phyloP scores from a whole-genome alignment of 805 yeast genomes.

The Starmerella ratchasimensis region DNA sequence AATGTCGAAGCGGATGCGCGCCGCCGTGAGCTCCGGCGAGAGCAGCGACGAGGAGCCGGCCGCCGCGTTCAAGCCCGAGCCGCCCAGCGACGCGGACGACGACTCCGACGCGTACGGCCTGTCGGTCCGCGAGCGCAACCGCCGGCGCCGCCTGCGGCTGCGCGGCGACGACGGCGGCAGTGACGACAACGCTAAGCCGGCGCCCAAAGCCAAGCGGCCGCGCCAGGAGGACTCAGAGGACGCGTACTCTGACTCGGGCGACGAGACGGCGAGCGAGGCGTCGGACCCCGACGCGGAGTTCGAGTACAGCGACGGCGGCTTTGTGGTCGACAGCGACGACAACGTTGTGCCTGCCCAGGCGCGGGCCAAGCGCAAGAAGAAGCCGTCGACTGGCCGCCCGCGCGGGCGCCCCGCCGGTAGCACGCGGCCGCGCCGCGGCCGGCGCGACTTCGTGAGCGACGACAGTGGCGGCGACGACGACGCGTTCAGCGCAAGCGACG shows the following conservation, averaged over 20 bases:
- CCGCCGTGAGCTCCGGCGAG: constrained; percentile 9
- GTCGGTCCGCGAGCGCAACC: background rate
- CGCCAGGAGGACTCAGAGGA: constrained; percentile 8
- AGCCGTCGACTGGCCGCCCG: background rate
- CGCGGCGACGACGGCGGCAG: background rate
- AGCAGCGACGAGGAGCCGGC: constrained; percentile 4
- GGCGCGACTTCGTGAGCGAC: background rate
- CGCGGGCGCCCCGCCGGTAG: background rate
- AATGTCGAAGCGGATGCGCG: constrained; percentile 13
- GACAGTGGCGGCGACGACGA: constrained; percentile 7
- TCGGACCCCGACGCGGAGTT: constrained; percentile 5
- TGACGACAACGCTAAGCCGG: background rate
- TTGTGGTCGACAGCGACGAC: constrained; percentile 19
- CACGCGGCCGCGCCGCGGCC: background rate
- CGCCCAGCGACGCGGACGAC: background rate
- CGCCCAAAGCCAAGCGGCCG: background rate
- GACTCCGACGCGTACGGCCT: background rate
- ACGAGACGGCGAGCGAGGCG: background rate
- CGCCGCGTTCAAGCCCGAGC: constrained; percentile 3
- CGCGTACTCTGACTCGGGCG: constrained; percentile 2
- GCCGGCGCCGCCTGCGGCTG: constrained; percentile 2
- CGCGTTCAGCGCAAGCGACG: constrained; percentile 13
- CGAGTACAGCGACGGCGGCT: constrained; percentile 17
- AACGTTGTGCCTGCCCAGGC: constrained; percentile 7
- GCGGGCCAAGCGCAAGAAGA: background rate